Conservation (phyloP, 768 basidiomycete species). For the Pulveroboletus sp. region DNA sequence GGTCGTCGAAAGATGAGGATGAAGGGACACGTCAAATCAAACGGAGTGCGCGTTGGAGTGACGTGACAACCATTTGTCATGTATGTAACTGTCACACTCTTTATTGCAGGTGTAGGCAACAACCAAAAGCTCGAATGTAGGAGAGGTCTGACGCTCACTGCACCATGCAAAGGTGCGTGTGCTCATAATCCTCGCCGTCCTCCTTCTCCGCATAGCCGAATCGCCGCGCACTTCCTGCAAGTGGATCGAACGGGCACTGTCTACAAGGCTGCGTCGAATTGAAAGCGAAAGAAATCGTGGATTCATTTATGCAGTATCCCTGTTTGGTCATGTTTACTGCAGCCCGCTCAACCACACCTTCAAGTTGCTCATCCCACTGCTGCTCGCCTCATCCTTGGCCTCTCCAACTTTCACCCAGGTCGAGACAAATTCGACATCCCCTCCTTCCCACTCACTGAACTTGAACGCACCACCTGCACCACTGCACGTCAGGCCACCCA, state of each 20-base stretch:
- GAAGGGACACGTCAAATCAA: conserved; percentile 17
- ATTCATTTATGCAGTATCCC: conserved; percentile 10
- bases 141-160: conserved; percentile 63
- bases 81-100: conserved; percentile 5
- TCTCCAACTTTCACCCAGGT: conserved; percentile 44
- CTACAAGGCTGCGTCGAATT: conserved; percentile 55
- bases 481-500: conserved; percentile 72
- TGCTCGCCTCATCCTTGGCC: conserved; percentile 24
- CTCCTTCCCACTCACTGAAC: conserved; percentile 82
- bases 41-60: conserved; percentile 6
- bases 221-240: conserved; percentile 53
- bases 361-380: conserved; percentile 40
- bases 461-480: conserved; percentile 55
- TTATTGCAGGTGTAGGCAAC: too few relatives aligned
- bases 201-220: conserved; percentile 63
- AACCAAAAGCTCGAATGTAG: conserved; percentile 39
- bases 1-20: conserved; percentile 20
- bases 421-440: conserved; percentile 64
- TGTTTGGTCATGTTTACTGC: conserved; percentile 30
- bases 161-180: conserved; percentile 48
- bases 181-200: conserved; percentile 57
- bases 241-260: conserved; percentile 62
- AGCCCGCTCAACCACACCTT: conserved; percentile 45
- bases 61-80: conserved; percentile 16
- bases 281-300: neutral